Percentiles rank a stretch among this genome's conserved stretches.
Evolutionary conservation across 148 eudicot genomes (phyloP).

Genomic region (Selenicereus undatus): DNA sequence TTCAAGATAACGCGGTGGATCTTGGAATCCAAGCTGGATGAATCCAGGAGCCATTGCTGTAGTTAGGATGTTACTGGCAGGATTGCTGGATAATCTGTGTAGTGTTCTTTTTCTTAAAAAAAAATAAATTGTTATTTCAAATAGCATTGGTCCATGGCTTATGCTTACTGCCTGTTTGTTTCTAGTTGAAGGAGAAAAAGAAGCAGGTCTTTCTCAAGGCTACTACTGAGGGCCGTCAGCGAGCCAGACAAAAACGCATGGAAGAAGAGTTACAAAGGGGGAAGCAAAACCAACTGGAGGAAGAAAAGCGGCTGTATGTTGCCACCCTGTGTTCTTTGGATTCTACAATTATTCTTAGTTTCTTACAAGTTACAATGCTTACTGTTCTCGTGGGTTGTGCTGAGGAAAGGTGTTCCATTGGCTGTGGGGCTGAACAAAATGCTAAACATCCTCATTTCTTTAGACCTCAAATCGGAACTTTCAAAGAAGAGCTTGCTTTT

Average conservation of each 20-base stretch:
- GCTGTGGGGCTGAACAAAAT: not conserved
- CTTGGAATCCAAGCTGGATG: not conserved
- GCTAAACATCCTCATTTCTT: not conserved
- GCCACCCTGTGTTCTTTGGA: constrained; percentile 5
- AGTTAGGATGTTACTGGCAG: not conserved
- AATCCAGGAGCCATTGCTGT: not conserved
- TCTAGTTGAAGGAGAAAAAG: constrained; percentile 82
- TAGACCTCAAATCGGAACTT: not conserved
- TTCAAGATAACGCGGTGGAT: not conserved
- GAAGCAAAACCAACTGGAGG: constrained; percentile 75
- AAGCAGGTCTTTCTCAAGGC: constrained; percentile 84
- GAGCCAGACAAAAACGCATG: constrained; percentile 85
- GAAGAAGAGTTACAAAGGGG: constrained; percentile 83
- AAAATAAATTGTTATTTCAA: not conserved
- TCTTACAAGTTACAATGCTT: too few relatives aligned
- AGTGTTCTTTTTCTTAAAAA: not conserved
- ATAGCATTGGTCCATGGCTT: not conserved
- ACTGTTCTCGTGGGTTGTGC: not conserved
- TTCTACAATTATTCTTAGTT: not conserved
- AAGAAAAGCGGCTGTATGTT: constrained; percentile 82
- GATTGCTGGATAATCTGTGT: constrained; percentile 2
- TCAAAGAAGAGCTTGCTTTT: not conserved
- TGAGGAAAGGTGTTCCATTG: not conserved
- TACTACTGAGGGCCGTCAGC: constrained; percentile 92
- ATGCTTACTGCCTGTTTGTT: constrained; percentile 24